Percentiles rank a stretch among this genome's conserved stretches.
These are phyloP conservation scores for Paradendryphiella salina DNA, from an alignment of 2,329 filamentous ascomycete species.

Conservation along the genomic window DNA sequence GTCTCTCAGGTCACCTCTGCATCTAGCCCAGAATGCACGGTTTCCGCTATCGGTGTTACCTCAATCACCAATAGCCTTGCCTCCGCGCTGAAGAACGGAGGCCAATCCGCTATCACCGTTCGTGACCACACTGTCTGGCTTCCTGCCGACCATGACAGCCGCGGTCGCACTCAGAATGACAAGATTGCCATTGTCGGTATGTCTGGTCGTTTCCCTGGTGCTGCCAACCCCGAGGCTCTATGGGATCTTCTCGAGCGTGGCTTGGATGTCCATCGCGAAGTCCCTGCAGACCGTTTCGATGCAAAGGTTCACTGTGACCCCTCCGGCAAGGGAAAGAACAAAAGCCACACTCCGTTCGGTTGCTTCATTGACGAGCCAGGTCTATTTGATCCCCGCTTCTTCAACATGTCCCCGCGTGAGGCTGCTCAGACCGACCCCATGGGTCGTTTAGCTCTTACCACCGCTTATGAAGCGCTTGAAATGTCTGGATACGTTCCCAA, in stretches of 20 bases:
- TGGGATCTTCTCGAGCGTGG: slow-evolving; percentile 77
- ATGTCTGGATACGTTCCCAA: slow-evolving; percentile 78
- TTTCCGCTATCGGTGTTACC: slow-evolving; percentile 57
- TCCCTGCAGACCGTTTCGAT: slow-evolving; percentile 74
- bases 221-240: slow-evolving; percentile 69
- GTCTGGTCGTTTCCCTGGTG: slow-evolving; percentile 75
- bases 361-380: slow-evolving; percentile 77
- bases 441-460: slow-evolving; percentile 74
- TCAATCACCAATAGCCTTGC: slow-evolving; percentile 60
- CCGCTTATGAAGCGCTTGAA: slow-evolving; percentile 80
- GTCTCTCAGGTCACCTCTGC: slow-evolving; percentile 53
- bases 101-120: slow-evolving; percentile 49
- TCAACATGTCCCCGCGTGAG: slow-evolving; percentile 84
- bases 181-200: slow-evolving; percentile 87
- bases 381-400: slow-evolving; percentile 79
- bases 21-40: slow-evolving; percentile 48
- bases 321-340: slow-evolving; percentile 73
- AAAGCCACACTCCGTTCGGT: slow-evolving; percentile 74
- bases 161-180: slow-evolving; percentile 58
- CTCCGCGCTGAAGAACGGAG: slow-evolving; percentile 57
- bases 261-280: slow-evolving; percentile 70
- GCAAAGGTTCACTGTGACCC: slow-evolving; percentile 71
- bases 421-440: slow-evolving; percentile 80
- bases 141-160: slow-evolving; percentile 29
- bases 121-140: slow-evolving; percentile 53